Base-by-base conservation (phyloP, 2,329 filamentous ascomycete species). In the Xylaria digitata region DNA sequence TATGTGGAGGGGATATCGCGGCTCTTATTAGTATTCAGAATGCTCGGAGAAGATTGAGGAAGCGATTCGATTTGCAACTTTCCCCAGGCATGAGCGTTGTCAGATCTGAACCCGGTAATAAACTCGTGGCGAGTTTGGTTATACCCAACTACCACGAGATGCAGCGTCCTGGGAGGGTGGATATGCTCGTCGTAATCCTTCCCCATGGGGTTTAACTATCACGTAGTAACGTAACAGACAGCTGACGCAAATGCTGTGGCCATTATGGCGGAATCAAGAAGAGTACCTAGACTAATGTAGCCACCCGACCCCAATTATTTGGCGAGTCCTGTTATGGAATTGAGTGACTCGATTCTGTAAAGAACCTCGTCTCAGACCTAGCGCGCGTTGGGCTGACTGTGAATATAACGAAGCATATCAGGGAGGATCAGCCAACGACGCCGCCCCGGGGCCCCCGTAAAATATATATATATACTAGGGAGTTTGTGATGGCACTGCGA, bases 201-300 rank as follows among this genome's bases (percentile, higher is more conserved):
- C 53, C 63, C 57, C 61, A 58, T 62, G 57, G 57, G 61, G 64
- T 52, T 64, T 19, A 50, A 60, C 21, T 52, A 59, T 40, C 34
- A 61, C 23, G 40, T 43, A 50, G 61, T 56, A 61, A 61, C 21
- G 32, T 64, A 37, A 26, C 34, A 23, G 23, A 42, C 55, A 46
- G 58, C 43, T 60, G 62, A 63, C 45, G 26, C 54, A 13, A 23
- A 50, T 37, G 58, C 53, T 55, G 37, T 58, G 50, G 49, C 37
- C 42, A 43, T 21, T 23, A 54, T 37, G 37, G 63, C 52, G 32
- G 23, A 43, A 48, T 26, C 52, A 56, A 52, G 26, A 42, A n/a
- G 48, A 55, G n/a, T 37, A 37, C 8, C 8, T 19, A 53, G 45
- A 61, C 42, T 17, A 50, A 37, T 37, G 58, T 34, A 53, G 40